Evolutionary conservation across 345 rosid species (phyloP), one percentile per base, ranked within the genome.

Genomic region (Crucihimalaya himalaica): DNA sequence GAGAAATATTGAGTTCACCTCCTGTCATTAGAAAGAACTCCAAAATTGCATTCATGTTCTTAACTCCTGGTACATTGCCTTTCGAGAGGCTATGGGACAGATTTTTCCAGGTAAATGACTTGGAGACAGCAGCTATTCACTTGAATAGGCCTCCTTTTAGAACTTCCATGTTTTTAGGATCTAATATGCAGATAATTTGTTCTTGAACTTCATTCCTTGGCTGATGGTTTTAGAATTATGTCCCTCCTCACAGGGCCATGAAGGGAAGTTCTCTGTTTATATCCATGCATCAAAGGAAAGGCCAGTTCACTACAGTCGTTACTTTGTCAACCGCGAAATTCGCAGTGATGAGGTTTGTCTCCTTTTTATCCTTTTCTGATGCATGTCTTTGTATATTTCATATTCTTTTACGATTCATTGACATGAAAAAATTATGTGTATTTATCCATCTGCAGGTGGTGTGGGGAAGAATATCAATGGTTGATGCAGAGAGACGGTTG

Each of bases 1-100:
- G 70, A 61, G 99, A 92, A 34, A 90, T 95, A 29, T 60, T 92
- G 81, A 83, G 42, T 53, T 66, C 70, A 0, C 88, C 97, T 79
- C 81, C 88, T 59, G 64, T 79, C 47, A 80, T 66, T 27, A 53
- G 84, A 29, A 86, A 79, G 68, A 84, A 78, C 21, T 72, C 98
- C 16, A 95, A 95, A 76, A 83, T 95, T 25, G 98, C 98, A 1
- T 94, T 94, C 79, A 83, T 94, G 91, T 94, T 89, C 86, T 86
- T 94, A 77, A 89, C 83, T 79, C 93, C 92, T 4, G 86, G 95
- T 58, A 78, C 90, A 28, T 82, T 94, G 77, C 97, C 98, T 75
- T 92, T 95, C 3, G 99, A 95, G 96, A 83, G 70, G 86, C 83
- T 95, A 14, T 95, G 99, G 98, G 97, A 92, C 47, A 92, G 73